Percentiles rank a stretch among this genome's conserved stretches.
Conservation (phyloP, 2,329 filamentous ascomycete species). For the Fusarium heterosporum region DNA sequence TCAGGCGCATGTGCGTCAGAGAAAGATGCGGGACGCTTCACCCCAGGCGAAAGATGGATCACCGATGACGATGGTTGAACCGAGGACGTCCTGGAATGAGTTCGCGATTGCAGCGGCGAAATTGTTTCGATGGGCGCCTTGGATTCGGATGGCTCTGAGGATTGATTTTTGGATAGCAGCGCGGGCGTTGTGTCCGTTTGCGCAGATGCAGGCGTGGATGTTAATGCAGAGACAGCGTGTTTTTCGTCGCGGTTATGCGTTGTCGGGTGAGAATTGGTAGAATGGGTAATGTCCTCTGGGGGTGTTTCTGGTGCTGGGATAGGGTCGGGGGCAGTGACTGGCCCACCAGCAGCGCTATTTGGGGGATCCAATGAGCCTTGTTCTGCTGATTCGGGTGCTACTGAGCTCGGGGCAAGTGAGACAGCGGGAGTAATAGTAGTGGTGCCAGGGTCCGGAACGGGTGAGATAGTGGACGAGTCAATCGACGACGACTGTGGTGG, state of each 20-base stretch:
- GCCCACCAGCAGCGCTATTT: conserved; percentile 32
- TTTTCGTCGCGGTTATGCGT: conserved; percentile 47
- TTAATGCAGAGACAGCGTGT: conserved; percentile 39
- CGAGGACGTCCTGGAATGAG: conserved; percentile 51
- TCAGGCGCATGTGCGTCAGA: conserved; percentile 45
- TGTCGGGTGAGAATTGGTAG: conserved; percentile 45
- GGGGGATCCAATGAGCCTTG: conserved; percentile 24
- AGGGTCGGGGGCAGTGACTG: conserved; percentile 30
- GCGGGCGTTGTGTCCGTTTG: conserved; percentile 24
- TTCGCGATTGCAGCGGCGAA: conserved; percentile 42
- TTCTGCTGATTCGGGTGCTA: conserved; percentile 27
- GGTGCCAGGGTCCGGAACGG: conserved; percentile 44
- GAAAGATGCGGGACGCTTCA: conserved; percentile 45
- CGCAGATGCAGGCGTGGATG: conserved; percentile 27
- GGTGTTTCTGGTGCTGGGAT: conserved; percentile 27
- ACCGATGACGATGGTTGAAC: conserved; percentile 50
- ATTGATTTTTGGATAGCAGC: conserved; percentile 20
- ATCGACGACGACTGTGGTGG: conserved; percentile 37
- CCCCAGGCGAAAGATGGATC: conserved; percentile 40
- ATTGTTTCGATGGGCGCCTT: conserved; percentile 23
- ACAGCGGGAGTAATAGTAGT: conserved; percentile 32
- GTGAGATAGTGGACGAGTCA: conserved; percentile 44
- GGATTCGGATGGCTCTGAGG: conserved; percentile 17
- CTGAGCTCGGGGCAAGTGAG: conserved; percentile 36
- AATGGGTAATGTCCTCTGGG: conserved; percentile 32